Evolutionary conservation across 495 filamentous ascomycete species (phyloP).

Genomic region (Penicillium turbatum): DNA sequence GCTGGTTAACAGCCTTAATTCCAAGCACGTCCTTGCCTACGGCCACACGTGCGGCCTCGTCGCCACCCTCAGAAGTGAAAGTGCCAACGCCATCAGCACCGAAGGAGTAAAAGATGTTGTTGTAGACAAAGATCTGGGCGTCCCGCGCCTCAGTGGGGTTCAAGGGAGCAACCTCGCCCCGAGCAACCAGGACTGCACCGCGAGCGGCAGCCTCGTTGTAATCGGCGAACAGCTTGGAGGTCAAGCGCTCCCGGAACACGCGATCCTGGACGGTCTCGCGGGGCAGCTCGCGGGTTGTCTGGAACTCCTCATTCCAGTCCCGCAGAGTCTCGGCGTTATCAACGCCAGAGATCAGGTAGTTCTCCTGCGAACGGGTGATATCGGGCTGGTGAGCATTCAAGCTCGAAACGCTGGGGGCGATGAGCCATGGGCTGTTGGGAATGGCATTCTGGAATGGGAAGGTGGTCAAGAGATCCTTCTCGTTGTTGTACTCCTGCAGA

Average conservation of each 20-base stretch:
- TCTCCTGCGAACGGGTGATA: slow-evolving; percentile 85
- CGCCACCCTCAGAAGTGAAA: slow-evolving; percentile 92
- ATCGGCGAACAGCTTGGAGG: slow-evolving; percentile 93
- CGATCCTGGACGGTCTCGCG: slow-evolving; percentile 91
- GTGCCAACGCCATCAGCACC: slow-evolving; percentile 97
- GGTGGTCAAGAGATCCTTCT: slow-evolving; percentile 82
- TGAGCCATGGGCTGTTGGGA: slow-evolving; percentile 89
- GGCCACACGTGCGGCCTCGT: slow-evolving; percentile 93
- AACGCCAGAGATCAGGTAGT: slow-evolving; percentile 79
- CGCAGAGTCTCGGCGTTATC: slow-evolving; percentile 91
- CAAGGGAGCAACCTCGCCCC: slow-evolving; percentile 90
- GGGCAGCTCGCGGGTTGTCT: slow-evolving; percentile 89
- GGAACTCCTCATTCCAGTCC: slow-evolving; percentile 99
- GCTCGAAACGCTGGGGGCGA: slow-evolving; percentile 60
- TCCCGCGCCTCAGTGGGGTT: slow-evolving; percentile 91
- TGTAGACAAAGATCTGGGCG: slow-evolving; percentile 98
- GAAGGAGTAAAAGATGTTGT: slow-evolving; percentile 99
- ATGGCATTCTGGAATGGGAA: slow-evolving; percentile 93
- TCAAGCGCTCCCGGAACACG: slow-evolving; percentile 90
- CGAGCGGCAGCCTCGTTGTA: slow-evolving; percentile 93
- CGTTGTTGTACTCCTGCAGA: slow-evolving; percentile 74
- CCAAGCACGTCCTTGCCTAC: slow-evolving; percentile 96
- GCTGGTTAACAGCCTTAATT: slow-evolving; percentile 90
- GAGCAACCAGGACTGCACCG: slow-evolving; percentile 88
- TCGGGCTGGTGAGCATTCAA: slow-evolving; percentile 72